Evolutionary conservation across 1,139 yeast species (phyloP).

Genomic region (Petasospora fabianii): DNA sequence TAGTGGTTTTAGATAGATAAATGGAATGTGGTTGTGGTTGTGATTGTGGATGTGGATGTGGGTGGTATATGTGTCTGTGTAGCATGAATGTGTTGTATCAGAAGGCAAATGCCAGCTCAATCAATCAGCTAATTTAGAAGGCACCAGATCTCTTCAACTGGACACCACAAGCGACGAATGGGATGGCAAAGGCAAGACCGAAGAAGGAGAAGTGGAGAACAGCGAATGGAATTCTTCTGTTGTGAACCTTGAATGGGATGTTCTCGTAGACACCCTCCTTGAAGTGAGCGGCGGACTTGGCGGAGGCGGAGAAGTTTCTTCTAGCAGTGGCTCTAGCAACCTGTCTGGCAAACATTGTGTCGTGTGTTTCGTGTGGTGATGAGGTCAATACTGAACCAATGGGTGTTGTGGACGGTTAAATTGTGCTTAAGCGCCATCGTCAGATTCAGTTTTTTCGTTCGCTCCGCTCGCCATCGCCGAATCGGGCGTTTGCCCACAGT

Average conservation of each 20-base stretch:
- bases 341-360: constrained; percentile 29
- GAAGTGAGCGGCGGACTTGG: constrained; percentile 38
- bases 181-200: constrained; percentile 58
- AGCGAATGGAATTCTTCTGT: constrained; percentile 86
- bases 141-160: constrained; percentile 77
- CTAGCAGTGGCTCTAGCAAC: constrained; percentile 30
- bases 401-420: too few relatives aligned
- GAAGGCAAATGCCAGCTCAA: too few relatives aligned
- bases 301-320: constrained; percentile 26
- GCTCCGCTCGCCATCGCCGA: neutral
- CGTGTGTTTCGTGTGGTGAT: neutral
- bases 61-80: constrained; percentile 1
- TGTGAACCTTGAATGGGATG: constrained; percentile 89
- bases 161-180: constrained; percentile 64
- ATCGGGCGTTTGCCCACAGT: neutral
- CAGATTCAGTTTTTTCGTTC: neutral
- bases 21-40: too few relatives aligned
- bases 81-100: too few relatives aligned
- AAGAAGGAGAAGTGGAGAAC: constrained; percentile 78
- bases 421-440: too few relatives aligned
- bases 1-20: too few relatives aligned
- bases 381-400: too few relatives aligned
- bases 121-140: too few relatives aligned
- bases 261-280: constrained; percentile 88
- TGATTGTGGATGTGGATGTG: too few relatives aligned